Conservation (phyloP, 495 filamentous ascomycete genomes). For the Tirmania nivea region DNA sequence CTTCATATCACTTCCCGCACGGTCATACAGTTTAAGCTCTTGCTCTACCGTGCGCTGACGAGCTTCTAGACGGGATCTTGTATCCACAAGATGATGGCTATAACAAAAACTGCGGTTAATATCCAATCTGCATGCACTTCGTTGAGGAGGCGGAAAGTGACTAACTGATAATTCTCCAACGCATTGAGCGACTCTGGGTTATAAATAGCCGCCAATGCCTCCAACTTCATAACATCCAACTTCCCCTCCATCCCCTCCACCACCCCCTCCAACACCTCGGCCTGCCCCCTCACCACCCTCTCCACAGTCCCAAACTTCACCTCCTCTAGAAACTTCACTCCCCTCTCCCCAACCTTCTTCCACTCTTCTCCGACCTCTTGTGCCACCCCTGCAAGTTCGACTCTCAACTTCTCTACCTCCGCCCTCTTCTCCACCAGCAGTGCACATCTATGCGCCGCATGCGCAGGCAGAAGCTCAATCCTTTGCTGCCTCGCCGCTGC, state of each 20-base stretch:
- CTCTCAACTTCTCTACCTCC: background rate
- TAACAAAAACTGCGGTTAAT: too few species aligned
- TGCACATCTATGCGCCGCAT: conserved; percentile 12
- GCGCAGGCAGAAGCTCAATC: conserved; percentile 16
- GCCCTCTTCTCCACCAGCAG: conserved; percentile 1
- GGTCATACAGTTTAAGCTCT: too few species aligned
- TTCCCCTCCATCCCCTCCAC: conserved; percentile 15
- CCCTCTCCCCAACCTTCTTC: too few species aligned
- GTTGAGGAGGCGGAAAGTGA: too few species aligned
- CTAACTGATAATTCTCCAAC: conserved; percentile 1
- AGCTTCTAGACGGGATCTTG: too few species aligned
- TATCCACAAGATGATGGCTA: too few species aligned
- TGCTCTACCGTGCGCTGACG: too few species aligned
- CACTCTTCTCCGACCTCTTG: background rate
- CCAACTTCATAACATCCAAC: conserved; percentile 10
- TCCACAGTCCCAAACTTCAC: background rate
- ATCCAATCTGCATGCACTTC: too few species aligned
- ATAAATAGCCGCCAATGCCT: conserved; percentile 15
- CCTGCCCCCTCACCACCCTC: conserved; percentile 8
- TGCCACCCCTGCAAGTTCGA: background rate
- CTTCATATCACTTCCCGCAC: too few species aligned
- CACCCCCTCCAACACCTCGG: conserved; percentile 11
- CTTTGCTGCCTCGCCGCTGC: conserved; percentile 1
- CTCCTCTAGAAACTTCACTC: background rate
- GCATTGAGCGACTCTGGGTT: conserved; percentile 14